phyloP scores from a whole-genome alignment of 2,329 filamentous ascomycete genomes.

The Pestalotiopsis sp. region DNA sequence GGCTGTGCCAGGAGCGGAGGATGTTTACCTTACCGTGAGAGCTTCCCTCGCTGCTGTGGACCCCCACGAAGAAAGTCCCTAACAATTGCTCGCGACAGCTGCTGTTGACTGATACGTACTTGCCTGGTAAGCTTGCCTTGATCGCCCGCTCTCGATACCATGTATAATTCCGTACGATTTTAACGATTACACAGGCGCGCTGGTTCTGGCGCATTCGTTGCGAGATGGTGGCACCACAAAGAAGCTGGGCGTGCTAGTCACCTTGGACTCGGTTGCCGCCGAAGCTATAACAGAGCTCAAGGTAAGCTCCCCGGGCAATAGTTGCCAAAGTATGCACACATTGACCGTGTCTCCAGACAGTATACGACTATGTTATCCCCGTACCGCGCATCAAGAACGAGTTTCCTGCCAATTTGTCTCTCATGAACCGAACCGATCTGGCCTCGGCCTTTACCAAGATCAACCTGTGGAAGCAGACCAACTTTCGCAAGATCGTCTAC shows the following conservation, averaged over 20 bases:
- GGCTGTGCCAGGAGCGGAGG: constrained; percentile 35
- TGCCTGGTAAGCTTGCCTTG: constrained; percentile 70
- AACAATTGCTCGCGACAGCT: constrained; percentile 61
- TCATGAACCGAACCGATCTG: constrained; percentile 91
- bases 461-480: constrained; percentile 85
- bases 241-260: constrained; percentile 84
- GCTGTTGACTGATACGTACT: constrained; percentile 87
- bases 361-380: constrained; percentile 89
- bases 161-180: constrained; percentile 17
- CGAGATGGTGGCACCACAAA: constrained; percentile 86
- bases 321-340: constrained; percentile 7
- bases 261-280: constrained; percentile 74
- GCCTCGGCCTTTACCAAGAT: constrained; percentile 97
- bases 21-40: constrained; percentile 19
- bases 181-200: constrained; percentile 64
- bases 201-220: constrained; percentile 91
- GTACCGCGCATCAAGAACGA: constrained; percentile 79
- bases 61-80: constrained; percentile 17
- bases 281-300: constrained; percentile 79
- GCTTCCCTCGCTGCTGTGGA: not conserved
- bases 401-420: constrained; percentile 77
- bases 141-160: constrained; percentile 15
- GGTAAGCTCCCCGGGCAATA: constrained; percentile 47
- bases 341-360: constrained; percentile 52
- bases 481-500: constrained; percentile 92